A percentile compares a stretch with the other conserved stretches of the same genome.
Conservation (phyloP, 306 rosid genomes). For the Vigna unguiculata region DNA sequence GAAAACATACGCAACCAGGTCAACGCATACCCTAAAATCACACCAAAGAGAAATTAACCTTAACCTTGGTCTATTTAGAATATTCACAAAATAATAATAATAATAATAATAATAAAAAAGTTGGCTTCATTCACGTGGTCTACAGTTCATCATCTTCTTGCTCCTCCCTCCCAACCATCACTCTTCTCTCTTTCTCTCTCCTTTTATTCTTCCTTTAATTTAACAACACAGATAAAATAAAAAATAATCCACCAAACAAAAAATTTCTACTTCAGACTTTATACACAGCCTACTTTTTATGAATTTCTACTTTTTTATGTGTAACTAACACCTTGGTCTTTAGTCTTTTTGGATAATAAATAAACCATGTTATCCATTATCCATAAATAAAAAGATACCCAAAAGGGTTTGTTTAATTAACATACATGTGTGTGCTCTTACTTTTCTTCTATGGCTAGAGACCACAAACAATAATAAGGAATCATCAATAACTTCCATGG, state of each 20-base stretch:
- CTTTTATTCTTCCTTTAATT: not conserved
- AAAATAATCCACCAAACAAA: not conserved
- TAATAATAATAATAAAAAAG: too few relatives aligned
- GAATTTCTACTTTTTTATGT: too few relatives aligned
- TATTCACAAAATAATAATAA: too few relatives aligned
- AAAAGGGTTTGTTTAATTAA: not conserved
- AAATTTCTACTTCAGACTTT: not conserved
- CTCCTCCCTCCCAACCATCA: not conserved
- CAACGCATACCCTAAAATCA: too few relatives aligned
- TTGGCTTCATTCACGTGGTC: not conserved
- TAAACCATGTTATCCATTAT: conserved; percentile 7
- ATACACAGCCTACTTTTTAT: not conserved
- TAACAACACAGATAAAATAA: not conserved
- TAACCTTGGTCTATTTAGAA: too few relatives aligned
- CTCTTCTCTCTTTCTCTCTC: not conserved
- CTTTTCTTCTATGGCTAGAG: not conserved
- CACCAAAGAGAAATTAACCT: too few relatives aligned
- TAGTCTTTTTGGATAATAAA: conserved; percentile 15
- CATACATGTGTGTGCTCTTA: not conserved
- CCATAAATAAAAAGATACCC: conserved; percentile 1
- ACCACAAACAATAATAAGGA: not conserved
- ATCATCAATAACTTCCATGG: conserved; percentile 20
- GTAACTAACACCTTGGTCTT: not conserved
- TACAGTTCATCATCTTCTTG: conserved; percentile 24
- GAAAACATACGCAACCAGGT: too few relatives aligned